Base-by-base conservation (phyloP, 257 asterid genomes). In the Solanum chaucha region DNA sequence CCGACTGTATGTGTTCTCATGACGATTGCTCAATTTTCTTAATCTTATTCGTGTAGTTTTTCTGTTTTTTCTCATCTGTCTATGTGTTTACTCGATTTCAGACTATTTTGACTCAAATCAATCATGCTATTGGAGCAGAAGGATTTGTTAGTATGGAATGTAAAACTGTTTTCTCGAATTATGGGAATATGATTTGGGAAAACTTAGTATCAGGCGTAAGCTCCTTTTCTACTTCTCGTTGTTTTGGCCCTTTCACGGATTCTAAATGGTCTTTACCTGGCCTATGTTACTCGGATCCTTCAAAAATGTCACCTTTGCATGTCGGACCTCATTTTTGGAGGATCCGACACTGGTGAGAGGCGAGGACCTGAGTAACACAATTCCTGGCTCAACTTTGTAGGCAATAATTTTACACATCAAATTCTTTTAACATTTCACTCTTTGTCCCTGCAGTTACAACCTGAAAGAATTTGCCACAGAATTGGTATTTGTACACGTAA, bases 91-190 rank as follows among this genome's bases (percentile, higher is more conserved):
- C 55, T 78, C 75, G 38, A 71, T 87, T 89, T 67, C 91, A 91
- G 92, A 85, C 85, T 32, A 85, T 89, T 35, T 46, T 91, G 71
- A 86, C 90, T 65, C 90, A 89, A 89, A 89, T 89, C 44, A 91
- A 91, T 87, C 90, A 86, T 41, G 92, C 93, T 22, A 91, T 91
- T 86, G 93, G 93, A 36, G 93, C 91, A 61, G 87, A 88, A 59
- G 92, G 93, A 70, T 81, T 88, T 13, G 93, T 91, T 44, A 89
- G 93, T 88, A 40, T 46, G 88, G 93, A 89, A 70, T 91, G 93
- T 80, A 89, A 91, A 88, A 40, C 83, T 4, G 87, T 89, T 40
- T 86, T 89, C 51, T 86, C 90, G 6, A 85, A 83, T 10, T 91
- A 89, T n/a, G 92, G 92, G 6, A 86, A 91, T 46, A 15, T 84